Percentiles rank a stretch among this genome's conserved stretches.
Conservation (phyloP, 805 yeast species). For the Kuraishia borneana region DNA sequence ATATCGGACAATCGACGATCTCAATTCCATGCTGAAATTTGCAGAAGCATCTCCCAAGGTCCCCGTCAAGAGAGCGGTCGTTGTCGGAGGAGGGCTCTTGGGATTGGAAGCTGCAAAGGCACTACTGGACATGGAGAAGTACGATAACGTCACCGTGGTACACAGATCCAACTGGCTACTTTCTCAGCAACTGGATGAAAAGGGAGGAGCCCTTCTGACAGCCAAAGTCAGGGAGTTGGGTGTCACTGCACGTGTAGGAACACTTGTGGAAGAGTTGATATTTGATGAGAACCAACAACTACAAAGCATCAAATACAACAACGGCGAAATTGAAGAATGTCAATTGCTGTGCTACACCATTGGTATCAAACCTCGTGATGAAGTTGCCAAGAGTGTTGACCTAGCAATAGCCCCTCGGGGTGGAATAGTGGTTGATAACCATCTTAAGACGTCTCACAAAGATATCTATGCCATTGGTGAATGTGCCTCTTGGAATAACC, state of each 20-base stretch:
- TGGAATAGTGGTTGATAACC: conserved; percentile 18
- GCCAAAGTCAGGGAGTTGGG: conserved; percentile 42
- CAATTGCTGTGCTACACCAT: conserved; percentile 22
- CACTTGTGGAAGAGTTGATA: conserved; percentile 36
- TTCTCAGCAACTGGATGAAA: conserved; percentile 24
- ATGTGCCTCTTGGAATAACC: conserved; percentile 24
- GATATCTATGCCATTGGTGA: conserved; percentile 22
- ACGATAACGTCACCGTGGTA: conserved; percentile 18
- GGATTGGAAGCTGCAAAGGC: conserved; percentile 27
- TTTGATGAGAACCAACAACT: conserved; percentile 14
- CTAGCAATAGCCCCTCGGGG: conserved; percentile 15
- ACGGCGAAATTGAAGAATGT: conserved; percentile 19
- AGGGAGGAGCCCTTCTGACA: conserved; percentile 20
- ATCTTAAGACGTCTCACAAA: conserved; percentile 16
- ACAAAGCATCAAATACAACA: conserved; percentile 13
- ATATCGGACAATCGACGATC: conserved; percentile 22
- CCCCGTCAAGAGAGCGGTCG: conserved; percentile 13
- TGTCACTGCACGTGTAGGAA: conserved; percentile 38
- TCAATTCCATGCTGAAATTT: conserved; percentile 16
- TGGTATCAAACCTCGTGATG: conserved; percentile 24
- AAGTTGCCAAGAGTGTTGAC: conserved; percentile 15
- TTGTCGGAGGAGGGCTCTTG: conserved; percentile 22
- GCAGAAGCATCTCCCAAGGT: conserved; percentile 6
- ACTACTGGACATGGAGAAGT: conserved; percentile 17
- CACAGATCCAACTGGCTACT: conserved; percentile 22